A percentile compares a stretch with the other conserved stretches of the same genome.
Evolutionary conservation across 768 basidiomycete genomes (phyloP).

Genomic region (Trametes sanguinea): DNA sequence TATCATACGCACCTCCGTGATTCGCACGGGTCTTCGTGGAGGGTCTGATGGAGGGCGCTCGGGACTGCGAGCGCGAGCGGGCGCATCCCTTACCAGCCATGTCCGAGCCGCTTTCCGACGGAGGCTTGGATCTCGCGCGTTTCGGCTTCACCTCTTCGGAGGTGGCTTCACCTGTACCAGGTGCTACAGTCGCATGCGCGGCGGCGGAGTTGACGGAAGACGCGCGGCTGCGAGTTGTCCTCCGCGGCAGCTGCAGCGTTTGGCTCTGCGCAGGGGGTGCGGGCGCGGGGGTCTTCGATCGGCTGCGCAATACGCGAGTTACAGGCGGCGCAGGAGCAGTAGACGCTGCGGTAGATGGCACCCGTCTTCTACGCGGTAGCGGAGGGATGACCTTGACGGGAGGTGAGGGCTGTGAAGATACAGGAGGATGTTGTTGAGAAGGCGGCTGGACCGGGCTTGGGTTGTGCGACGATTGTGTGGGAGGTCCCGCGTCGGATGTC

Average conservation of each 20-base stretch:
- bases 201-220: background rate
- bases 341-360: background rate
- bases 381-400: background rate
- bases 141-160: background rate
- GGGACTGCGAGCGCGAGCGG: background rate
- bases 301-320: conserved; percentile 5
- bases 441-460: background rate
- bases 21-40: background rate
- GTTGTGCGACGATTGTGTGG: background rate
- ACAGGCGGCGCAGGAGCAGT: background rate
- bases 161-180: no score
- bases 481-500: background rate
- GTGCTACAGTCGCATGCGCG: background rate
- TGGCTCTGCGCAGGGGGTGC: background rate
- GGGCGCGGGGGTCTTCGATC: conserved; percentile 15
- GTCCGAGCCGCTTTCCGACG: background rate
- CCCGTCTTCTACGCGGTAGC: conserved; percentile 1
- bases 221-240: conserved; percentile 13
- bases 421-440: background rate
- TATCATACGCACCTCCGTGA: background rate
- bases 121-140: conserved; percentile 10
- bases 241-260: conserved; percentile 1
- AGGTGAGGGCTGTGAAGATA: background rate
- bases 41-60: no score
- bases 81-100: background rate